Percentiles rank a stretch among this genome's conserved stretches.
These are phyloP conservation scores for Hippophae rhamnoides DNA, from an alignment of 306 rosid genomes.

Conservation along the genomic window DNA sequence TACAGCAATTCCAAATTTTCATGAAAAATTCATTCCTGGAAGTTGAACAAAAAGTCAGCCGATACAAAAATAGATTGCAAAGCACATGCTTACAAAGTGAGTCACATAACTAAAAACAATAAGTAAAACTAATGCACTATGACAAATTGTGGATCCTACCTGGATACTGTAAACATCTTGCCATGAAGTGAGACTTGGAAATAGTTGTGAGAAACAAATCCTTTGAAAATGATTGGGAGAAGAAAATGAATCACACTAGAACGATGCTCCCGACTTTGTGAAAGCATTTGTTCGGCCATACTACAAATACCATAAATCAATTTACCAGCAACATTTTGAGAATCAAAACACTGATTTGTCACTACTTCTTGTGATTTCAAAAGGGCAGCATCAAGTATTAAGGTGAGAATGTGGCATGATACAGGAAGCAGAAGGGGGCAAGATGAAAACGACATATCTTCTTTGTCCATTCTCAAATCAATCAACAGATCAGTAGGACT, in stretches of 20 bases:
- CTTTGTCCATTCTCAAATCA: slow-evolving; percentile 24
- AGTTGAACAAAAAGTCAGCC: slow-evolving; percentile 27
- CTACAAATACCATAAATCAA: slow-evolving; percentile 56
- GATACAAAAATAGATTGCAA: slow-evolving; percentile 8
- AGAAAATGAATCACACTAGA: slow-evolving; percentile 58
- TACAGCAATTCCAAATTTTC: slow-evolving; percentile 80
- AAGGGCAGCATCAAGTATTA: slow-evolving; percentile 54
- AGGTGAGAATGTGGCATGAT: slow-evolving; percentile 57
- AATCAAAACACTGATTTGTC: slow-evolving; percentile 26
- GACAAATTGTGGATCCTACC: slow-evolving; percentile 39
- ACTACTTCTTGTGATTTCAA: slow-evolving; percentile 27
- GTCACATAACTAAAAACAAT: slow-evolving; percentile 1
- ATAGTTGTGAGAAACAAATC: slow-evolving; percentile 35
- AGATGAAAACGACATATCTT: slow-evolving; percentile 18
- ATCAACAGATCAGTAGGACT: slow-evolving; percentile 16
- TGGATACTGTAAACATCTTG: slow-evolving; percentile 33
- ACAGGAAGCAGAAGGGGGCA: slow-evolving; percentile 37
- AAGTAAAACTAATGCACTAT: slow-evolving; percentile 4
- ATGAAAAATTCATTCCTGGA: slow-evolving; percentile 55
- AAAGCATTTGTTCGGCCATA: slow-evolving; percentile 59
- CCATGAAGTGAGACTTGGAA: slow-evolving; percentile 42
- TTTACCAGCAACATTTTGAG: slow-evolving; percentile 33
- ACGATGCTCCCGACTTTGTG: slow-evolving; percentile 61
- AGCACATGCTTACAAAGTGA: slow-evolving; percentile 1
- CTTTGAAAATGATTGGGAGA: slow-evolving; percentile 65